These are phyloP conservation scores for Epichloe amarillans DNA, from an alignment of 2,329 filamentous ascomycete species.

Conservation along the genomic window DNA sequence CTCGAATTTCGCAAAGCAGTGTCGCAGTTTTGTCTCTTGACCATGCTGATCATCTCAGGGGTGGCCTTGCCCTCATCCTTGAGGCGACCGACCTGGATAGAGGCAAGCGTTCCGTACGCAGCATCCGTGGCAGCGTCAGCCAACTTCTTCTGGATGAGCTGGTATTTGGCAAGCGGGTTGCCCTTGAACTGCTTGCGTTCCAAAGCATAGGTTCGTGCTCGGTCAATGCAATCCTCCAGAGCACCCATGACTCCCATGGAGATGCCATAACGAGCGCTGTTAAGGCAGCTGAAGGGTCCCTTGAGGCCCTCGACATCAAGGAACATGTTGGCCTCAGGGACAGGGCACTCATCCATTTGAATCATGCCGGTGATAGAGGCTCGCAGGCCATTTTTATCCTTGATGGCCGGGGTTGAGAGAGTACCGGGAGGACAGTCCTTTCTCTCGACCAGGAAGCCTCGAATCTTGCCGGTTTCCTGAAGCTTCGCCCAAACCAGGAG, in stretches of 20 bases:
- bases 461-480: slow-evolving; percentile 82
- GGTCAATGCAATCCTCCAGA: slow-evolving; percentile 76
- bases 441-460: slow-evolving; percentile 82
- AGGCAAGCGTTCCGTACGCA: slow-evolving; percentile 79
- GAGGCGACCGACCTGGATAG: slow-evolving; percentile 78
- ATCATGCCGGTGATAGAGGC: slow-evolving; percentile 98
- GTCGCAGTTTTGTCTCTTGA: slow-evolving; percentile 97
- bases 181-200: slow-evolving; percentile 93
- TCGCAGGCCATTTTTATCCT: slow-evolving; percentile 87
- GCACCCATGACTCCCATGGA: slow-evolving; percentile 89
- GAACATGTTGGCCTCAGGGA: slow-evolving; percentile 87
- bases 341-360: slow-evolving; percentile 79
- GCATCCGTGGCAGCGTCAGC: slow-evolving; percentile 86
- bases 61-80: slow-evolving; percentile 82
- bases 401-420: slow-evolving; percentile 80
- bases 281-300: slow-evolving; percentile 88
- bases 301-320: slow-evolving; percentile 73
- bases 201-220: slow-evolving; percentile 75
- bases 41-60: slow-evolving; percentile 93
- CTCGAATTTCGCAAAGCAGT: slow-evolving; percentile 68
- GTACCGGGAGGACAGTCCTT: slow-evolving; percentile 75
- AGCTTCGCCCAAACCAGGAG: slow-evolving; percentile 88
- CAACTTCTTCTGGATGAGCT: slow-evolving; percentile 95
- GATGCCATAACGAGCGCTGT: slow-evolving; percentile 87
- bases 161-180: slow-evolving; percentile 90